A percentile compares a stretch with the other conserved stretches of the same genome.
These are phyloP conservation scores for Arthrocladium fulminans DNA, from an alignment of 2,329 filamentous ascomycete species.

Conservation along the genomic window DNA sequence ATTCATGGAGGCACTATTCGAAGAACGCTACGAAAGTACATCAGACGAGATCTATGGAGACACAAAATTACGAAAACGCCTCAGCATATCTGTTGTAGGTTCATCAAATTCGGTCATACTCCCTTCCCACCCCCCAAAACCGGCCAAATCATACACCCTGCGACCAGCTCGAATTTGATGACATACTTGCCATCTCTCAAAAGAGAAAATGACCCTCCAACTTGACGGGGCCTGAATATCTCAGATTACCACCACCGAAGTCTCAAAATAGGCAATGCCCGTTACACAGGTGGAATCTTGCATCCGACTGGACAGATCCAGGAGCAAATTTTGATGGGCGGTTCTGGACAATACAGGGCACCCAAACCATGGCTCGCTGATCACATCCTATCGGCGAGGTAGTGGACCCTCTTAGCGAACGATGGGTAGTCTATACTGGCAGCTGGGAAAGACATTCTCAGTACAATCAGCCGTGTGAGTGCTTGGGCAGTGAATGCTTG, in stretches of 20 bases:
- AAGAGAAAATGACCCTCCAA: slow-evolving; percentile 53
- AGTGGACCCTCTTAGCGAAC: slow-evolving; percentile 50
- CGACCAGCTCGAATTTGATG: slow-evolving; percentile 50
- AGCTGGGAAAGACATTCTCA: slow-evolving; percentile 53
- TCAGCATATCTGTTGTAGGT: slow-evolving; percentile 49
- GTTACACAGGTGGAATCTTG: slow-evolving; percentile 51
- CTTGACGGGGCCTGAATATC: slow-evolving; percentile 38
- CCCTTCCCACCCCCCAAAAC: slow-evolving; percentile 52
- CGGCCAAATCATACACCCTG: slow-evolving; percentile 48
- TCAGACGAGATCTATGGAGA: slow-evolving; percentile 49
- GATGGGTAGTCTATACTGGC: slow-evolving; percentile 55
- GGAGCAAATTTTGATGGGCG: slow-evolving; percentile 53
- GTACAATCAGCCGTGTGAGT: slow-evolving; percentile 46
- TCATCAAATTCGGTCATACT: slow-evolving; percentile 56
- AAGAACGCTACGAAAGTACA: slow-evolving; percentile 48
- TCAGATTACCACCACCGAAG: no score
- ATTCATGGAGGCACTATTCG: slow-evolving; percentile 44
- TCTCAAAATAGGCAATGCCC: no score
- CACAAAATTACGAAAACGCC: slow-evolving; percentile 52
- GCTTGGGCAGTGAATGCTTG: slow-evolving; percentile 46
- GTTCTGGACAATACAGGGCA: slow-evolving; percentile 54
- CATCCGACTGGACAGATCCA: slow-evolving; percentile 44
- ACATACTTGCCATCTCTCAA: slow-evolving; percentile 44
- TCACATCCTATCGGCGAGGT: slow-evolving; percentile 53
- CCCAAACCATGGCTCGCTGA: slow-evolving; percentile 54